phyloP scores from a whole-genome alignment of 1,139 yeast genomes.

The Suhomyces guaymorum region DNA sequence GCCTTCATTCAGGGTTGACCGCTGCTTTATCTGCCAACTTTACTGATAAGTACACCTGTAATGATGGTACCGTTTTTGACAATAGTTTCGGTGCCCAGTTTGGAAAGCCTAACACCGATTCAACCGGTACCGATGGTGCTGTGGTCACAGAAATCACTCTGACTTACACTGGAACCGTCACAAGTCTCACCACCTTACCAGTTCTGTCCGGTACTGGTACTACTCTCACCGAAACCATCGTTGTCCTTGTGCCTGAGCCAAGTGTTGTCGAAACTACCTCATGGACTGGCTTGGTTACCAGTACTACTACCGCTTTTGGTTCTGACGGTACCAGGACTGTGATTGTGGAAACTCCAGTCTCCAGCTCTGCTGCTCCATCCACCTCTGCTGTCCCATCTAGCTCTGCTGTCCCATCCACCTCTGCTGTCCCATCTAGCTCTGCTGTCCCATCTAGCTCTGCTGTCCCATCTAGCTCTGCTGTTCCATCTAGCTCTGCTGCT shows the following conservation, averaged over 20 bases:
- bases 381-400: background rate
- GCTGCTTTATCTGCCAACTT: conserved; percentile 12
- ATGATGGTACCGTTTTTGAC: conserved; percentile 3
- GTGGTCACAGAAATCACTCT: conserved; percentile 23
- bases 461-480: too few relatives aligned
- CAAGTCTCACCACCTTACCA: conserved; percentile 8
- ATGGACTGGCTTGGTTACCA: conserved; percentile 12
- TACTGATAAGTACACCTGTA: conserved; percentile 20
- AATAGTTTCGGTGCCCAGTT: conserved; percentile 7
- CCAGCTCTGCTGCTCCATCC: too few relatives aligned
- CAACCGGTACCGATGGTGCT: conserved; percentile 24
- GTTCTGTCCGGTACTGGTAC: conserved; percentile 13
- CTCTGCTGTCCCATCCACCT: conserved; percentile 2
- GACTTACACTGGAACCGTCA: conserved; percentile 18
- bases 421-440: conserved; percentile 10
- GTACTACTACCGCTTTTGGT: conserved; percentile 10
- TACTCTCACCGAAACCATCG: conserved; percentile 18
- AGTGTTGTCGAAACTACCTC: conserved; percentile 12
- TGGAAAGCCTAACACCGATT: conserved; percentile 14
- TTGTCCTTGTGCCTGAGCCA: conserved; percentile 17
- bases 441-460: too few relatives aligned
- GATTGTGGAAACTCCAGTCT: conserved; percentile 13
- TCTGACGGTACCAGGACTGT: conserved; percentile 19
- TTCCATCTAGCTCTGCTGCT: too few relatives aligned
- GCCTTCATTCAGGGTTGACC: conserved; percentile 7